These are phyloP conservation scores for Cicer yamashitae DNA, from an alignment of 306 rosid species.

Conservation along the genomic window DNA sequence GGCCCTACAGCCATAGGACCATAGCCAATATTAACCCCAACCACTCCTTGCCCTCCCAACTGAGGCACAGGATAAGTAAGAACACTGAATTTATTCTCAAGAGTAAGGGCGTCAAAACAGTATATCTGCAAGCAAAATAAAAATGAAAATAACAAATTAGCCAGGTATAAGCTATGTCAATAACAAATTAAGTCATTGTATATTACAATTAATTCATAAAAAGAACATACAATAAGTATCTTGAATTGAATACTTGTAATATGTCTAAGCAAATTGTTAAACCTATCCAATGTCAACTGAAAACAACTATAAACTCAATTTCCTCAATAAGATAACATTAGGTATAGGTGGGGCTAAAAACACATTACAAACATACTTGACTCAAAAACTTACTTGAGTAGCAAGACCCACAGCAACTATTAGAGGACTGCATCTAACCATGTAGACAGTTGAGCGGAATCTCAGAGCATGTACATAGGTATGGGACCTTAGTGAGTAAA, in stretches of 20 bases:
- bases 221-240: slow-evolving; percentile 28
- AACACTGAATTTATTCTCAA: slow-evolving; percentile 91
- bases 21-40: slow-evolving; percentile 86
- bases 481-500: slow-evolving; percentile 85
- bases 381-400: slow-evolving; percentile 77
- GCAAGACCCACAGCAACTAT: slow-evolving; percentile 95
- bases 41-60: slow-evolving; percentile 86
- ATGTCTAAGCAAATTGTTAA: slow-evolving; percentile 43
- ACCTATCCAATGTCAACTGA: slow-evolving; percentile 23
- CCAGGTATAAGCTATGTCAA: slow-evolving; percentile 37
- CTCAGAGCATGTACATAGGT: slow-evolving; percentile 93
- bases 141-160: slow-evolving; percentile 38
- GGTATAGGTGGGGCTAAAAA: slow-evolving; percentile 33
- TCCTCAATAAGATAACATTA: slow-evolving; percentile 33
- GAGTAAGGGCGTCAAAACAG: slow-evolving; percentile 96
- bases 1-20: slow-evolving; percentile 99
- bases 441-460: slow-evolving; percentile 88
- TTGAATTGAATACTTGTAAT: slow-evolving; percentile 36
- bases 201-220: slow-evolving; percentile 26
- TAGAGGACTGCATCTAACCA: slow-evolving; percentile 95
- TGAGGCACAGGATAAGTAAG: slow-evolving; percentile 96
- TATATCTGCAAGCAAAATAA: slow-evolving; percentile 71
- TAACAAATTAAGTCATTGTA: slow-evolving; percentile 34
- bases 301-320: slow-evolving; percentile 35
- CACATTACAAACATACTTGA: slow-evolving; percentile 27